Conservation (phyloP, 176 grass and related monocot genomes). For the Elymus sibiricus region DNA sequence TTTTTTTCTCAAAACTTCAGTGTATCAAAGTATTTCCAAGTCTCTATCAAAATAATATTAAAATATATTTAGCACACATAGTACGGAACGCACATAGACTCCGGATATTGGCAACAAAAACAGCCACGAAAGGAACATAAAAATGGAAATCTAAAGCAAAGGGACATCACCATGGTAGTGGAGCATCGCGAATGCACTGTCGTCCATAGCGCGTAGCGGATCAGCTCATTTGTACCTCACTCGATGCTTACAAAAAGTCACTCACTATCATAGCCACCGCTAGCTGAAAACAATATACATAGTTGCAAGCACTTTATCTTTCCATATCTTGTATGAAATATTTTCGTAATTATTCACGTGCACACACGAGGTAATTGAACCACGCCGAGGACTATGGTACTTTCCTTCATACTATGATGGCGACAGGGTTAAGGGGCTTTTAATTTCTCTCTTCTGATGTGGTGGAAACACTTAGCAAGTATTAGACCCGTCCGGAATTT, state of each 20-base stretch:
- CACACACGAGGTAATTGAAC: neutral
- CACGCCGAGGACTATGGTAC: neutral
- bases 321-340: neutral
- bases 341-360: neutral
- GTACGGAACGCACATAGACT: neutral
- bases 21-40: neutral
- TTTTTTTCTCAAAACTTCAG: neutral
- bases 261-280: neutral
- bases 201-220: neutral
- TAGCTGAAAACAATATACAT: neutral
- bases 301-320: neutral
- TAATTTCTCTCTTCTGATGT: neutral
- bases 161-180: slow-evolving; percentile 4
- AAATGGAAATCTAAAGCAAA: slow-evolving; percentile 25
- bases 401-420: neutral
- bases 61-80: neutral
- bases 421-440: neutral
- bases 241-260: neutral
- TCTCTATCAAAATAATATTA: neutral
- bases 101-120: neutral
- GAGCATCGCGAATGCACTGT: neutral
- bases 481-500: too few species aligned
- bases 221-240: neutral
- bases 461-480: neutral
- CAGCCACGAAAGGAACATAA: slow-evolving; percentile 20